Conservation (phyloP, 768 basidiomycete genomes). For the Xerocomellus intermedius region DNA sequence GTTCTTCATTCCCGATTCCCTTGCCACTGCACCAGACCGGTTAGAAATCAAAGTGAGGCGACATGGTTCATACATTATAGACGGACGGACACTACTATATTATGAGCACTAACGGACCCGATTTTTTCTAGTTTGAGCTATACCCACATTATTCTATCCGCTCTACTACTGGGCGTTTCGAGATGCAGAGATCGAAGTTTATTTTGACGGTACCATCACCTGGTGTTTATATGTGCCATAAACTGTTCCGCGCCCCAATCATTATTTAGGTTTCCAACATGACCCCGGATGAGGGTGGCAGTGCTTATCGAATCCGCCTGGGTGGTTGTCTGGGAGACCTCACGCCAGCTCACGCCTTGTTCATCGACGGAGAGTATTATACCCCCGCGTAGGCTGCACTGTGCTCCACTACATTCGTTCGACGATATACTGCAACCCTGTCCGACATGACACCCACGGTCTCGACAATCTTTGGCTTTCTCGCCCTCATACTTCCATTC, state of each 20-base stretch:
- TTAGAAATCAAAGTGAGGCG: constrained; percentile 18
- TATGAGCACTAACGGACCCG: constrained; percentile 19
- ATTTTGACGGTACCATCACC: constrained; percentile 8
- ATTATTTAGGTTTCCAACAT: neutral
- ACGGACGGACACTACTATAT: constrained; percentile 20
- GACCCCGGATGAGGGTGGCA: constrained; percentile 3
- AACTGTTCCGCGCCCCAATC: neutral
- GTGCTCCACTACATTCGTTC: constrained; percentile 22
- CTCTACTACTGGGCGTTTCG: constrained; percentile 5
- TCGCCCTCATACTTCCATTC: constrained; percentile 36
- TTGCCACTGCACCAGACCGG: neutral
- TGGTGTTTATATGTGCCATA: constrained; percentile 20
- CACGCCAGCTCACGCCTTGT: neutral
- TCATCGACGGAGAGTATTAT: neutral
- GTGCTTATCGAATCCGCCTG: neutral
- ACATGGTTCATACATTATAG: constrained; percentile 15
- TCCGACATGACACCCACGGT: constrained; percentile 20
- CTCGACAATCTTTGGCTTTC: constrained; percentile 33
- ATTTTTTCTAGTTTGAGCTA: constrained; percentile 17
- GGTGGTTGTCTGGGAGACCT: constrained; percentile 12
- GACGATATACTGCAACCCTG: neutral
- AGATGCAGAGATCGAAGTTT: constrained; percentile 5
- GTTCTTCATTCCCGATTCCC: constrained; percentile 5
- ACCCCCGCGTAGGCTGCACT: constrained; percentile 10
- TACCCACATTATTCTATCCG: constrained; percentile 28